Percentiles rank a stretch among this genome's conserved stretches.
These are phyloP conservation scores for Pseudogymnoascus sp. DNA, from an alignment of 2,329 filamentous ascomycete species.

Conservation along the genomic window DNA sequence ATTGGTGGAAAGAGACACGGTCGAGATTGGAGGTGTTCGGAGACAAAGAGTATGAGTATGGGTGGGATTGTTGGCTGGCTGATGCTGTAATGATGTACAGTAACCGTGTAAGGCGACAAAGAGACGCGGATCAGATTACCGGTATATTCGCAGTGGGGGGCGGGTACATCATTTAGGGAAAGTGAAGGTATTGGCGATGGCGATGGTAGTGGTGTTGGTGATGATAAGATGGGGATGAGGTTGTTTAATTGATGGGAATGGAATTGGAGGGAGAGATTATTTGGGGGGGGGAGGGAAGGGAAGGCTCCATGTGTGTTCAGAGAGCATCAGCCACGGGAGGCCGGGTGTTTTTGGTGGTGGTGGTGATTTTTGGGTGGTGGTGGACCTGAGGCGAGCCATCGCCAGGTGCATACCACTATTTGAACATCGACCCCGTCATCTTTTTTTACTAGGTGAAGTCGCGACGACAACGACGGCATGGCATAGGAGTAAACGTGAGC, in stretches of 20 bases:
- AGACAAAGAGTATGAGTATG: not conserved
- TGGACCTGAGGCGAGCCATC: constrained; percentile 8
- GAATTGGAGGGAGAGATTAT: not conserved
- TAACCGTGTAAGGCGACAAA: not conserved
- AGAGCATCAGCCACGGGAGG: constrained; percentile 3
- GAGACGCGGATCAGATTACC: not conserved
- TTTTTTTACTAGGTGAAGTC: not conserved
- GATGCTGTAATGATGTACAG: not conserved
- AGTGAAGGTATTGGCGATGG: constrained; percentile 7
- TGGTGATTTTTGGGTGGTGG: constrained; percentile 6
- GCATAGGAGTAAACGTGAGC: not conserved
- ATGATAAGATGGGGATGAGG: not conserved
- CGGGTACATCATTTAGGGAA: not conserved
- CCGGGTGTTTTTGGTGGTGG: constrained; percentile 2
- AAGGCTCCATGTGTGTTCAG: constrained; percentile 7
- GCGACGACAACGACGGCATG: not conserved
- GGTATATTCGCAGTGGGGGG: not conserved
- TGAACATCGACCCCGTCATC: constrained; percentile 5
- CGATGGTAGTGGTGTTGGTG: not conserved
- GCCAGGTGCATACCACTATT: constrained; percentile 3
- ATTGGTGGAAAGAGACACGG: not conserved
- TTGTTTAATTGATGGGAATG: not conserved
- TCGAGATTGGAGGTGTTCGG: not conserved
- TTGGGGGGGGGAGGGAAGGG: not conserved
- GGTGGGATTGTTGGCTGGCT: not conserved